phyloP scores from a whole-genome alignment of 768 basidiomycete species.

The Amanita brunnescens region DNA sequence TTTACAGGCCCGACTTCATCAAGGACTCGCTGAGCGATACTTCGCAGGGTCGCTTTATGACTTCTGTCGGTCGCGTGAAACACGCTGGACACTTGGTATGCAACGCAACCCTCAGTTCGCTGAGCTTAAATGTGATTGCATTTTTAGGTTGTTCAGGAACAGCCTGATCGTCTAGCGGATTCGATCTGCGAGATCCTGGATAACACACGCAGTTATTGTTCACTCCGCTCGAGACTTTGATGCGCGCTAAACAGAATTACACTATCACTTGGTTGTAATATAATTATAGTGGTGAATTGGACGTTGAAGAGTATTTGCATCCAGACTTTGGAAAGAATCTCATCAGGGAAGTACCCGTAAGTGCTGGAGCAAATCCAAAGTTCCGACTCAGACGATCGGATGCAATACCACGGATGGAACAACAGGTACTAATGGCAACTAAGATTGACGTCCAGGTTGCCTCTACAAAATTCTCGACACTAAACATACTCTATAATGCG shows the following conservation, averaged over 20 bases:
- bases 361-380: too few species aligned
- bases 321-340: too few species aligned
- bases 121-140: not conserved
- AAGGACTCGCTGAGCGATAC: conserved; percentile 34
- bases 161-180: conserved; percentile 29
- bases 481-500: too few species aligned
- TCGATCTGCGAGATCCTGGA: conserved; percentile 27
- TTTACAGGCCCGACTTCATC: conserved; percentile 31
- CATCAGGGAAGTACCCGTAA: too few species aligned
- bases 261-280: not conserved
- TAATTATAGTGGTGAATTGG: not conserved
- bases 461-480: too few species aligned
- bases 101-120: not conserved
- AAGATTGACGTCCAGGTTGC: too few species aligned
- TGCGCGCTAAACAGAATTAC: not conserved
- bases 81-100: conserved; percentile 41
- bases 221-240: conserved; percentile 15
- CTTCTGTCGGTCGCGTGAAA: conserved; percentile 35
- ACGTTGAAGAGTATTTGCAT: too few species aligned
- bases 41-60: conserved; percentile 28
- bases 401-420: too few species aligned
- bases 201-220: conserved; percentile 4
- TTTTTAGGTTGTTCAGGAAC: conserved; percentile 36
- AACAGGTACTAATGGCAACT: too few species aligned
- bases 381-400: too few species aligned